Evolutionary conservation across 768 basidiomycete species (phyloP), one percentile per base, ranked within the genome.

Genomic region (Clathrus columnatus): DNA sequence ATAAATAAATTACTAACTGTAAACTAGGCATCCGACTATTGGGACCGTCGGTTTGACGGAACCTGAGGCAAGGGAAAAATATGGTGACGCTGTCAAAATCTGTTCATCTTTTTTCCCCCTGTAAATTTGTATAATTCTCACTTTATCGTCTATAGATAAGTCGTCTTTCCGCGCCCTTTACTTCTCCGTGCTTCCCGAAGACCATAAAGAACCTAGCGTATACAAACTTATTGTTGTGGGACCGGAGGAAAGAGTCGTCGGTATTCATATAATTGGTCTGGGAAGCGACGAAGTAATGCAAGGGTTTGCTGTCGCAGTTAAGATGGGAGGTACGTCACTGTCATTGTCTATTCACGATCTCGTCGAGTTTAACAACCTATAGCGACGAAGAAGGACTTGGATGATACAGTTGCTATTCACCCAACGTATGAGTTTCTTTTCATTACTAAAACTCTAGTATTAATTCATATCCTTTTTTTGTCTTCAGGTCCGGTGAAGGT

Each of bases 21-120:
- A 23, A 18, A 11, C 27, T 59, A 95, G 91, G 7, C 95, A 98
- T 69, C 96, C 95, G 0, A 83, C 95, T 11, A 90, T 96, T 57
- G 96, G 96, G 28, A 89, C 93, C 14, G 91, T 98, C 29, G 96
- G 96, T 50, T 75, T 97, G 61, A 96, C 95, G 7, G 94, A 99
- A 68, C 84, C 87, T 0, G 79, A 96, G 66, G 96, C 96, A 28
- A 77, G 82, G 63, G 73, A 85, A 73, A 85, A 89, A 69, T 95
- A 89, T 63, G 96, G 96, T 54, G 82, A 86, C 58, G 75, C 82
- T 46, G 76, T 98, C 60, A 98, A 97, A 73, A 87, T 93, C 42
- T 99, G 95, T 91, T 69, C 62, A 84, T 77, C 60, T 23, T 62
- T 64, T 41, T 71, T 72, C 57, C 63, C 68, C 57, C 21, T 53